phyloP scores from a whole-genome alignment of 768 basidiomycete genomes.

The Tulasnella sp. region DNA sequence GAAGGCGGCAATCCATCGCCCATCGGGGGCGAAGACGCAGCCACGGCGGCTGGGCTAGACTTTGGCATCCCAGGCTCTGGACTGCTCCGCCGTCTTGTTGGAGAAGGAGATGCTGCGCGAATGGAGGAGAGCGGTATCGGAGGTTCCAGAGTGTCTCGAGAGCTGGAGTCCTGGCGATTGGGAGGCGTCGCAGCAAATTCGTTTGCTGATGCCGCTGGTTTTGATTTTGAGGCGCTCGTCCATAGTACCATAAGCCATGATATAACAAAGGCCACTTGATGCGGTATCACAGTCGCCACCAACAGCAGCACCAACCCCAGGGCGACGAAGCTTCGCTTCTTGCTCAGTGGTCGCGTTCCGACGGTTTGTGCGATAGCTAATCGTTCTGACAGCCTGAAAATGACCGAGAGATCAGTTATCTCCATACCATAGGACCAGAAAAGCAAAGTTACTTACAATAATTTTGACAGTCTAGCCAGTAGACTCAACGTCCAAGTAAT shows the following conservation, averaged over 20 bases:
- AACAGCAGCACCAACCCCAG: constrained; percentile 52
- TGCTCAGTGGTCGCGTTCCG: neutral
- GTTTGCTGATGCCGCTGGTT: neutral
- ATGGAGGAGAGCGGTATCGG: neutral
- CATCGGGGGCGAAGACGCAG: neutral
- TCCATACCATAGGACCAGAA: neutral
- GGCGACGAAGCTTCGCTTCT: constrained; percentile 42
- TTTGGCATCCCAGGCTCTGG: neutral
- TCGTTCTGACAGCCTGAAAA: neutral
- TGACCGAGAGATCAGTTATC: neutral
- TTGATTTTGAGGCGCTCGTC: constrained; percentile 40
- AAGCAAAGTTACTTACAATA: neutral
- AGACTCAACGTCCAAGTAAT: neutral
- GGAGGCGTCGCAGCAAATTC: neutral
- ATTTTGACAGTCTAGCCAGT: neutral
- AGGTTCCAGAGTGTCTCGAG: neutral
- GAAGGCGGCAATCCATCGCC: neutral
- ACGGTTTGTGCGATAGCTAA: neutral
- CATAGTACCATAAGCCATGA: constrained; percentile 72
- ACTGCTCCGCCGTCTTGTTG: constrained; percentile 1
- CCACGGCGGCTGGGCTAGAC: neutral
- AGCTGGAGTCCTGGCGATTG: neutral
- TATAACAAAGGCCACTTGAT: constrained; percentile 85
- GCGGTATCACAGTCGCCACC: constrained; percentile 75
- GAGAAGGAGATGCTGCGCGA: neutral